Percentiles rank a stretch among this genome's conserved stretches.
Conservation (phyloP, 805 yeast genomes). For the Metschnikowia lachancei region DNA sequence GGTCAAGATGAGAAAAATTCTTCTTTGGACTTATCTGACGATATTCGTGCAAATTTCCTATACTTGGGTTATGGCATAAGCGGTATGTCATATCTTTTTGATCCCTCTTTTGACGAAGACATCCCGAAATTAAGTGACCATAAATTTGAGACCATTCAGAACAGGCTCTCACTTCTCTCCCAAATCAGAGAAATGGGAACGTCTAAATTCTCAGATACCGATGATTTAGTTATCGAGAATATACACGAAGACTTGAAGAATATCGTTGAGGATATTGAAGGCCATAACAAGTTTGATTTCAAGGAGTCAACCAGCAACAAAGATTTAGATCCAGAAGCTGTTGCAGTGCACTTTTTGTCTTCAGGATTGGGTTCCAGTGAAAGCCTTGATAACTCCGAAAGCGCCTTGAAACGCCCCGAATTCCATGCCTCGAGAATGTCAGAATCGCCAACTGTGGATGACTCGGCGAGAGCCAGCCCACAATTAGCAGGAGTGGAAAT, state of each 20-base stretch:
- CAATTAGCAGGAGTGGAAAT: slow-evolving; percentile 41
- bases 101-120: slow-evolving; percentile 60
- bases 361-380: slow-evolving; percentile 4
- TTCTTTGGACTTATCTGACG: slow-evolving; percentile 45
- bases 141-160: slow-evolving; percentile 32
- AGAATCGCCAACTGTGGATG: slow-evolving; percentile 23
- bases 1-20: slow-evolving; percentile 16
- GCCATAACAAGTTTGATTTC: slow-evolving; percentile 19
- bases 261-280: slow-evolving; percentile 32
- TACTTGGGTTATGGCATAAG: slow-evolving; percentile 60
- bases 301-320: slow-evolving; percentile 12
- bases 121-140: slow-evolving; percentile 37
- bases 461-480: slow-evolving; percentile 46
- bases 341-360: background rate
- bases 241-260: slow-evolving; percentile 33
- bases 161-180: slow-evolving; percentile 33
- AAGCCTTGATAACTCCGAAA: slow-evolving; percentile 4
- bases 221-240: slow-evolving; percentile 27
- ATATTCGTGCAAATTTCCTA: slow-evolving; percentile 51
- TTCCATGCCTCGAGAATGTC: slow-evolving; percentile 2
- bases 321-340: slow-evolving; percentile 2
- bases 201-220: slow-evolving; percentile 17
- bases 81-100: slow-evolving; percentile 71
- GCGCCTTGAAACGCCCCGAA: background rate
- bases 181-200: slow-evolving; percentile 30